Evolutionary conservation across 768 basidiomycete genomes (phyloP), one percentile per base, ranked within the genome.

Genomic region (Trametopsis cervina): DNA sequence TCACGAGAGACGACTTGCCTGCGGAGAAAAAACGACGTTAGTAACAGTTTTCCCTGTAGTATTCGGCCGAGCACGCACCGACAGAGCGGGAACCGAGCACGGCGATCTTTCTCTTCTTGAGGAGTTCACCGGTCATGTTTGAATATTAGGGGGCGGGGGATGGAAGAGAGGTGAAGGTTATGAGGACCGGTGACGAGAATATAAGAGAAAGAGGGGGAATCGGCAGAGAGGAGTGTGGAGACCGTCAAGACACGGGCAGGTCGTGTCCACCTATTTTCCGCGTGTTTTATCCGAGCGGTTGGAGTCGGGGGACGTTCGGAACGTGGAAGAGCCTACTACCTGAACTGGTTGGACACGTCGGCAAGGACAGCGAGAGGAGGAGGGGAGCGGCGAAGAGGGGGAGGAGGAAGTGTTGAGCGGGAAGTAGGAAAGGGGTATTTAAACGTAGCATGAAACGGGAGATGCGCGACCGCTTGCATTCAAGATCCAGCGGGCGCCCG

Each of bases 1-100:
- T 77, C 52, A 93, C 79, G 51, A 96, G 77, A 44, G 95, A 96
- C 21, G 90, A 90, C 73, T 96, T 97, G 55, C 94, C 95, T 96
- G 70, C 27, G 35, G 42, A 38, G 27, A 42, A 35, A 7, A 33
- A n/a, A n/a, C n/a, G n/a, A n/a, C n/a, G n/a, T n/a, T n/a, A n/a
- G n/a, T n/a, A n/a, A n/a, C n/a, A n/a, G n/a, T n/a, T n/a, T n/a
- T n/a, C 21, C 21, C 41, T 21, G 45, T 46, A 42, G 48, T 17
- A 55, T 49, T 33, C 13, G 29, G 24, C 27, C 17, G 45, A 29
- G 37, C 20, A 66, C 81, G 64, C 56, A 92, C 91, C 91, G 65
- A 94, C 91, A 58, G 87, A 88, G 60, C 91, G 84, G 49, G 87
- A 79, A 51, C 89, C 89, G 23, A 92, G 78, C 47, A 90, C 82